Conservation (phyloP, 2,329 filamentous ascomycete genomes). For the Colletotrichum musicola region DNA sequence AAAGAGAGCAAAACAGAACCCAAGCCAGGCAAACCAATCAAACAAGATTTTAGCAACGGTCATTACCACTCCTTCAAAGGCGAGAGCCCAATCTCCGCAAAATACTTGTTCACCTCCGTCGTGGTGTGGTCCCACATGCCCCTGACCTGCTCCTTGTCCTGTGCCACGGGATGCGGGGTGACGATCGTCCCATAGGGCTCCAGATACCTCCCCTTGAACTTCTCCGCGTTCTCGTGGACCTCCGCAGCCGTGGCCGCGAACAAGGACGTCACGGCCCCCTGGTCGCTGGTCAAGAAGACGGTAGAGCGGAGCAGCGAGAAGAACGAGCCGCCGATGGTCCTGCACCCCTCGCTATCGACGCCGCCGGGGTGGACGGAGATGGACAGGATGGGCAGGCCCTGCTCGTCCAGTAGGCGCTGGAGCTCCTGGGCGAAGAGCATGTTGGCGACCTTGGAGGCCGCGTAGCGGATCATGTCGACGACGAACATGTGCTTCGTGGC, state of each 20-base stretch:
- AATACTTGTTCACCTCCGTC: slow-evolving; percentile 33
- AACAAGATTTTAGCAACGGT: too few species aligned
- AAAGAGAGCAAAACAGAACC: neutral
- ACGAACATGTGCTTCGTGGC: slow-evolving; percentile 30
- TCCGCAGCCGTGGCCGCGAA: slow-evolving; percentile 41
- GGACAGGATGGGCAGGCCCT: slow-evolving; percentile 37
- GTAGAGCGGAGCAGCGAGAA: slow-evolving; percentile 30
- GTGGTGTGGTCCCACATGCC: slow-evolving; percentile 41
- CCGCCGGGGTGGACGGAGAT: slow-evolving; percentile 41
- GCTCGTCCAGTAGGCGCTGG: slow-evolving; percentile 40
- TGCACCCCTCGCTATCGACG: slow-evolving; percentile 26
- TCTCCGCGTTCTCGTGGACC: slow-evolving; percentile 27
- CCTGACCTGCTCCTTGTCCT: slow-evolving; percentile 30
- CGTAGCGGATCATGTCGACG: slow-evolving; percentile 44
- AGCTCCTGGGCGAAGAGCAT: slow-evolving; percentile 43
- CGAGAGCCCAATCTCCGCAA: slow-evolving; percentile 16
- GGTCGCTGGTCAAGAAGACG: slow-evolving; percentile 31
- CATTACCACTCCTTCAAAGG: slow-evolving; percentile 5
- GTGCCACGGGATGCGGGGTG: slow-evolving; percentile 31
- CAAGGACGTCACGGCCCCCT: slow-evolving; percentile 38
- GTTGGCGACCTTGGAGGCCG: slow-evolving; percentile 42
- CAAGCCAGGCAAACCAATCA: neutral
- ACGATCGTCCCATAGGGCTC: slow-evolving; percentile 36
- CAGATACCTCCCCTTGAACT: slow-evolving; percentile 41
- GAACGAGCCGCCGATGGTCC: slow-evolving; percentile 7